phyloP scores from a whole-genome alignment of 2,329 filamentous ascomycete species.

The Cordyceps fumosorosea region DNA sequence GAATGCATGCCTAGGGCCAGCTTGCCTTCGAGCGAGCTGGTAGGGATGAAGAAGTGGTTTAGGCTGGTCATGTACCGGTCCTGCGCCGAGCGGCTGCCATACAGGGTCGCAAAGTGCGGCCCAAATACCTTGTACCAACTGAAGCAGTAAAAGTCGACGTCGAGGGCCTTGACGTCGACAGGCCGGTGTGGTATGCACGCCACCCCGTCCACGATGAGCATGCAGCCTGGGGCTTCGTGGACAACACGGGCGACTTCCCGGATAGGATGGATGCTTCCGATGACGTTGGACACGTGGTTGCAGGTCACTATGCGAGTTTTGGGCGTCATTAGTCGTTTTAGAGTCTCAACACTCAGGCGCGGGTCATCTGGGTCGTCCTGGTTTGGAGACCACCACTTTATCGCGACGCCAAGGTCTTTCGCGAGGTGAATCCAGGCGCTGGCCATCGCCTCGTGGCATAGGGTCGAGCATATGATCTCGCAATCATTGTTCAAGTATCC shows the following conservation, averaged over 20 bases:
- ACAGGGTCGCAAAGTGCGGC: slow-evolving; percentile 61
- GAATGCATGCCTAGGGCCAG: slow-evolving; percentile 48
- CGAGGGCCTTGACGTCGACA: slow-evolving; percentile 58
- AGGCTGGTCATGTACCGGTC: slow-evolving; percentile 38
- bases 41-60: slow-evolving; percentile 59
- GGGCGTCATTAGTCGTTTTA: slow-evolving; percentile 41
- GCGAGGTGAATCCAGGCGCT: background rate
- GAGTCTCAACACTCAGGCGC: background rate
- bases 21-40: slow-evolving; percentile 57
- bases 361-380: background rate
- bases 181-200: slow-evolving; percentile 65
- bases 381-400: background rate
- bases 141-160: slow-evolving; percentile 65
- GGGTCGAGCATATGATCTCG: background rate
- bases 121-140: slow-evolving; percentile 75
- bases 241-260: slow-evolving; percentile 39
- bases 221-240: slow-evolving; percentile 33
- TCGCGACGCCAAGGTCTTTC: background rate
- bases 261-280: slow-evolving; percentile 49
- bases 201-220: slow-evolving; percentile 55
- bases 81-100: slow-evolving; percentile 42
- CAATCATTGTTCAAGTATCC: background rate
- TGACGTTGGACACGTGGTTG: slow-evolving; percentile 64
- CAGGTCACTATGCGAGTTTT: slow-evolving; percentile 62
- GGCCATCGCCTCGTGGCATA: background rate